Conservation (phyloP, 768 basidiomycete species). For the Suillus plorans region DNA sequence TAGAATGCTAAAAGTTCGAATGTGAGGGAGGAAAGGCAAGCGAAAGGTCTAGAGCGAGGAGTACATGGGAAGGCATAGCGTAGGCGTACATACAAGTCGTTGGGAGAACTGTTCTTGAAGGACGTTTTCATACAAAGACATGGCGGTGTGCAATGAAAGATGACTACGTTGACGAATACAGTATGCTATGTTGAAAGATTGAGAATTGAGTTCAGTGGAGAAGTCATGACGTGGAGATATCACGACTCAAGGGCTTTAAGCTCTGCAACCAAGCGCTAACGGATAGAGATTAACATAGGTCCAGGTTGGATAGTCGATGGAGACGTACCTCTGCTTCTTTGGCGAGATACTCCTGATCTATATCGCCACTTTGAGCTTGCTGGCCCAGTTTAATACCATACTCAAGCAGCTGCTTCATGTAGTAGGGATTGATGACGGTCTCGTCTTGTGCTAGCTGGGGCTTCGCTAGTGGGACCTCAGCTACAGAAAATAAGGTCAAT, state of each 20-base stretch:
- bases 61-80: conserved; percentile 13
- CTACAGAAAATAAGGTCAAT: conserved; percentile 14
- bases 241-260: conserved; percentile 49
- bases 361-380: conserved; percentile 35
- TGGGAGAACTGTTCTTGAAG: conserved; percentile 21
- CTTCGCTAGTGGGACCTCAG: conserved; percentile 30
- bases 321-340: conserved; percentile 57
- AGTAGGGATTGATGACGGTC: conserved; percentile 75
- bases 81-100: conserved; percentile 31
- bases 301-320: background rate
- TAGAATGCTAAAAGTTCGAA: conserved; percentile 25
- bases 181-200: conserved; percentile 19
- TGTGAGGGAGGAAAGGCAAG: conserved; percentile 5
- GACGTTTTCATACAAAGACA: conserved; percentile 28
- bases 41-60: conserved; percentile 1
- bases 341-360: conserved; percentile 47
- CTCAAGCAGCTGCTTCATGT: conserved; percentile 71
- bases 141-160: conserved; percentile 21
- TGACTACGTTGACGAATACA: conserved; percentile 27
- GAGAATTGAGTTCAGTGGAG: conserved; percentile 2
- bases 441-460: conserved; percentile 48
- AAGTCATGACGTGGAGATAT: conserved; percentile 11
- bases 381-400: conserved; percentile 69
- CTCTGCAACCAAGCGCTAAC: conserved; percentile 64
- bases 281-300: conserved; percentile 6